Base-by-base conservation (phyloP, 192 early-diverging fungal species). In the Thoreauomyces humboldtii region DNA sequence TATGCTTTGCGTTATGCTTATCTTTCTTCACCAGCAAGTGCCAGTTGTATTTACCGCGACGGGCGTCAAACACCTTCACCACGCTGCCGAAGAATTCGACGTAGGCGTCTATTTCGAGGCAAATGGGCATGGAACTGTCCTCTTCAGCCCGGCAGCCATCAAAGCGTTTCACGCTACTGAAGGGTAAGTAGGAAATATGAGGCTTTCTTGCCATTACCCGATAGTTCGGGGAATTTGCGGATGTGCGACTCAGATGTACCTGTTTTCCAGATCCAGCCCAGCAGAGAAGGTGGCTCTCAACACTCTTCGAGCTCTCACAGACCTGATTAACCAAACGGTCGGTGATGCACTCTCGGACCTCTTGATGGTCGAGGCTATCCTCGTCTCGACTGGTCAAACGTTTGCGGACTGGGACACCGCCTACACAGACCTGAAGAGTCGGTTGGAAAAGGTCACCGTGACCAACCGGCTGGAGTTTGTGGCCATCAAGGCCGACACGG, bases 61-160 rank as follows among this genome's bases (percentile, higher is more conserved):
- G 7, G 97, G 97, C 61, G 97, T 99, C 61, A 99, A 99, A 86
- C 89, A 99, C 77, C 81, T 99, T 67, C 97, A 99, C 71, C 97
- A 99, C 73, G 95, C 94, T 64, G 97, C 97, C 29, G 88, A 92
- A 73, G 89, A 92, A 67, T 98, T 93, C 77, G 92, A 95, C 74
- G 88, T 98, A 63, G 97, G 97, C 71, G 94, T 98, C 37, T 99
- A 99, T 83, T 99, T 99, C 89, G 97, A 99, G 77, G 97, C 97
- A 41, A 99, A 99, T 65, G 97, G 97, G 58, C 97, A 99, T 73
- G 97, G 97, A 53, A 99, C 97, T 19, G 90, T 98, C 45, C 80
- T 99, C 61, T 99, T 99, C 76, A 98, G 92, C 72, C 67, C 83
- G 41, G 71, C 69, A 3, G 90, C 90, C 17, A 74, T 86, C 54